These are phyloP conservation scores for Dioscorea dumetorum DNA, from an alignment of 106 monocot genomes.

Conservation along the genomic window DNA sequence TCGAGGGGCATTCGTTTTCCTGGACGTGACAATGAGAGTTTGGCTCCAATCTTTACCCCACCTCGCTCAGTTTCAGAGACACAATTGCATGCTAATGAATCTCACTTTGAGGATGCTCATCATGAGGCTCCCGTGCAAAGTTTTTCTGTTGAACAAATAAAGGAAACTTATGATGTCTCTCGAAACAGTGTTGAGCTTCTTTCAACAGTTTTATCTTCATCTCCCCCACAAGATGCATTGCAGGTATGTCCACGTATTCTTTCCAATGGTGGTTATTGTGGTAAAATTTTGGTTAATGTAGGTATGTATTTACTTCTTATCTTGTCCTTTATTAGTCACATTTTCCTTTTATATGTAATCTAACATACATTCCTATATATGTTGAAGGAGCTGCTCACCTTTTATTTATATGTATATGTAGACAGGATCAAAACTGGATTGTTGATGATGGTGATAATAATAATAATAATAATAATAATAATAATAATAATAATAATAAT, in stretches of 20 bases:
- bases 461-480: too few relatives aligned
- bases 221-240: slow-evolving; percentile 76
- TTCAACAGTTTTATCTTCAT: slow-evolving; percentile 78
- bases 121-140: slow-evolving; percentile 29
- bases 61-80: slow-evolving; percentile 64
- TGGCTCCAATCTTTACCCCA: slow-evolving; percentile 92
- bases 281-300: too few relatives aligned
- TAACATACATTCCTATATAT: too few relatives aligned
- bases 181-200: slow-evolving; percentile 92
- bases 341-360: too few relatives aligned
- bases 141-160: slow-evolving; percentile 66
- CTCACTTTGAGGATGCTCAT: slow-evolving; percentile 14
- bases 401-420: too few relatives aligned
- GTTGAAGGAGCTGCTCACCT: too few relatives aligned
- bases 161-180: slow-evolving; percentile 91
- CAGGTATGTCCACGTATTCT: slow-evolving; percentile 20
- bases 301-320: too few relatives aligned
- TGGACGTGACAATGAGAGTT: slow-evolving; percentile 88
- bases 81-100: slow-evolving; percentile 26
- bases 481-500: background rate
- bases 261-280: too few relatives aligned
- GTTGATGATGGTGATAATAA: too few relatives aligned
- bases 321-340: too few relatives aligned
- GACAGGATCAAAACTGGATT: too few relatives aligned
- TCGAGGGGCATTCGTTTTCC: slow-evolving; percentile 89